Conservation (phyloP, 2,329 filamentous ascomycete species). For the Fusarium coicis region DNA sequence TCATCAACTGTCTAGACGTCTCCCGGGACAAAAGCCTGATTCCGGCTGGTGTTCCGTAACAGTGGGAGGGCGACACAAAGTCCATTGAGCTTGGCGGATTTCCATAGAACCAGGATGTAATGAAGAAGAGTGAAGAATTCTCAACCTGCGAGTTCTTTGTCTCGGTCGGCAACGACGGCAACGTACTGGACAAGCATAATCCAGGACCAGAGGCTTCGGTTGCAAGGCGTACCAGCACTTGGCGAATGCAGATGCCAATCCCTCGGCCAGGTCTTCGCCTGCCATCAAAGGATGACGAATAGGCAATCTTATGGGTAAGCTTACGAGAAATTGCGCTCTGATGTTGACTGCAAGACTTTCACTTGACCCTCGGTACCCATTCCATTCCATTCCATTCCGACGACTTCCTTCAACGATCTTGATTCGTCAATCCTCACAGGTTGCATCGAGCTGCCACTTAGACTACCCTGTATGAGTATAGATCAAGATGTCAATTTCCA, state of each 20-base stretch:
- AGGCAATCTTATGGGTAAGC: background rate
- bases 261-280: too few species aligned
- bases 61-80: fast-evolving
- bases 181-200: background rate
- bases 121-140: too few species aligned
- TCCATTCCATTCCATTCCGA: too few species aligned
- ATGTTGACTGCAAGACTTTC: background rate
- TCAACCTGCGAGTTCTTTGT: background rate
- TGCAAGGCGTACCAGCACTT: too few species aligned
- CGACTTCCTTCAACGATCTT: background rate
- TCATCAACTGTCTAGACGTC: background rate
- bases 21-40: background rate
- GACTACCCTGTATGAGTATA: background rate
- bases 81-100: too few species aligned
- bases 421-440: background rate
- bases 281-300: background rate
- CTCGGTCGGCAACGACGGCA: too few species aligned
- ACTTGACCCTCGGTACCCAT: background rate
- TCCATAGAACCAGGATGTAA: too few species aligned
- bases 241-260: too few species aligned
- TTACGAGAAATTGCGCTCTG: background rate
- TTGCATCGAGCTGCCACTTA: background rate
- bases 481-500: background rate
- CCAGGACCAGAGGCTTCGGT: background rate
- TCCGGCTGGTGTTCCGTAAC: background rate